Evolutionary conservation across 352 stramenopile genomes (phyloP).

Genomic region (Globisporangium uncinulatum): DNA sequence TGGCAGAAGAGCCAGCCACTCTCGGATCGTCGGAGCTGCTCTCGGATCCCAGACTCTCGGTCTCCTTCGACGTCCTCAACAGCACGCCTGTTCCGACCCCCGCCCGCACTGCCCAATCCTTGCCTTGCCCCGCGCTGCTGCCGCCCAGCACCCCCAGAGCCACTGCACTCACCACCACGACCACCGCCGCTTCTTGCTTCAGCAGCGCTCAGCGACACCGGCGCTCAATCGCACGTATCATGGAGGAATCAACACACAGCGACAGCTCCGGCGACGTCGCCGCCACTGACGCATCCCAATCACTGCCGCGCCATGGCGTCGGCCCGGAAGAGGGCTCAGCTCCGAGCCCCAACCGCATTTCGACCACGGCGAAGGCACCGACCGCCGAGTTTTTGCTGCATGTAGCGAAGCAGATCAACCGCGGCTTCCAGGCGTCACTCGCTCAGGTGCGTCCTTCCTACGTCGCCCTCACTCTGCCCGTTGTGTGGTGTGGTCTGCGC

Average conservation of each 20-base stretch:
- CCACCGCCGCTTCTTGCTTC: not conserved
- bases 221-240: not conserved
- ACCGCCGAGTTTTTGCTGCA: constrained; percentile 18
- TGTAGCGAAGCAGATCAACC: constrained; percentile 17
- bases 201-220: not conserved
- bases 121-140: constrained; percentile 1
- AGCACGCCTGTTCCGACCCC: not conserved
- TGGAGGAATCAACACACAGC: not conserved
- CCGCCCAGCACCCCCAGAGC: constrained; percentile 1
- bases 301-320: not conserved
- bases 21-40: not conserved
- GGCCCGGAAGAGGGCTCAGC: not conserved
- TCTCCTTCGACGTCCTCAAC: not conserved
- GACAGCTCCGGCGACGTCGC: not conserved
- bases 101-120: constrained; percentile 5
- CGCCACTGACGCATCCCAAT: not conserved
- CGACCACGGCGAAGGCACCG: not conserved
- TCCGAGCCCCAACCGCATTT: not conserved
- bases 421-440: constrained; percentile 20
- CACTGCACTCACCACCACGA: not conserved
- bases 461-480: not conserved
- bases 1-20: constrained; percentile 17
- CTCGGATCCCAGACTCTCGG: not conserved
- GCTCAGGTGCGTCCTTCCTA: constrained; percentile 11
- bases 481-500: not conserved